Conservation (phyloP, 495 filamentous ascomycete species). For the Penicillium paradoxum region DNA sequence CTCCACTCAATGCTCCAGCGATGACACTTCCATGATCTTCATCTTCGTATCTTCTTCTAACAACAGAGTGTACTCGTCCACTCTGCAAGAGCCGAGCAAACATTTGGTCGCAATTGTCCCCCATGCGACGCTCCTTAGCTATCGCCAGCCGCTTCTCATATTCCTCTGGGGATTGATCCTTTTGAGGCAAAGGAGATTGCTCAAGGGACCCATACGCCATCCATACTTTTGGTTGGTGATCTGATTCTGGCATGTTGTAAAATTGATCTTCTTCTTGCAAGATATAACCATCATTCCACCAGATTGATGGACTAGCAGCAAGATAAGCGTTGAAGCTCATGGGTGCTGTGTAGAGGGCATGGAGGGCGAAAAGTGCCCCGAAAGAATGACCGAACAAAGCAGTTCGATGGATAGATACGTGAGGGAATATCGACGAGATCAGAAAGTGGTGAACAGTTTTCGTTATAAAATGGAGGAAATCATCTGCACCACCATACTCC, state of each 20-base stretch:
- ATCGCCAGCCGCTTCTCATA: constrained; percentile 5
- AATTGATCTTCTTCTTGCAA: constrained; percentile 11
- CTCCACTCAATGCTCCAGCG: constrained; percentile 17
- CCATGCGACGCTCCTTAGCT: constrained; percentile 15
- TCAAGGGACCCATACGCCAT: constrained; percentile 20
- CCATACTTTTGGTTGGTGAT: not conserved
- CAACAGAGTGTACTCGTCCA: not conserved
- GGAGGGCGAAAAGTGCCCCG: constrained; percentile 19
- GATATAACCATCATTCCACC: constrained; percentile 21
- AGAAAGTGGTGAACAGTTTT: constrained; percentile 11
- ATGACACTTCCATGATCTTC: constrained; percentile 29
- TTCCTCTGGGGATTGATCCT: constrained; percentile 6
- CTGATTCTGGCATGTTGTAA: not conserved
- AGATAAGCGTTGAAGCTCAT: constrained; percentile 18
- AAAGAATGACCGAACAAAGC: constrained; percentile 24
- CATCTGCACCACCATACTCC: constrained; percentile 17
- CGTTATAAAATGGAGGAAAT: constrained; percentile 15
- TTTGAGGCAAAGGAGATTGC: constrained; percentile 12
- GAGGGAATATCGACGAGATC: constrained; percentile 11
- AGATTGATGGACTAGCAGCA: constrained; percentile 24
- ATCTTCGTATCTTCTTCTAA: constrained; percentile 14
- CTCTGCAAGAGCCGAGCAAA: constrained; percentile 1
- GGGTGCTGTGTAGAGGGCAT: constrained; percentile 16
- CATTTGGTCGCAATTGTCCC: constrained; percentile 22
- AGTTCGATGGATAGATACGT: constrained; percentile 4